phyloP scores from a whole-genome alignment of 257 asterid genomes.

The Solanum bulbocastanum region DNA sequence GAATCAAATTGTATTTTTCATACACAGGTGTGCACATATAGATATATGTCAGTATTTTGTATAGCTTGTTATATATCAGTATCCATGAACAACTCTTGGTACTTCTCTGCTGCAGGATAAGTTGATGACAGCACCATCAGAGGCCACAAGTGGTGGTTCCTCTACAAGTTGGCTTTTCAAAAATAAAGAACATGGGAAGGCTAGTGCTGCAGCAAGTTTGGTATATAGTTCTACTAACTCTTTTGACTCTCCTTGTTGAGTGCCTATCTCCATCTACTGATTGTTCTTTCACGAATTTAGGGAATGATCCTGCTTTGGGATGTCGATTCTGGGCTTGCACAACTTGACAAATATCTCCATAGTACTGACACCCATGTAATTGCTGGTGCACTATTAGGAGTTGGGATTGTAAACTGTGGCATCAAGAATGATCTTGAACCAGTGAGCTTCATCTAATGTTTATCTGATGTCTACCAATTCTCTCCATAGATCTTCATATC shows the following conservation, averaged over 20 bases:
- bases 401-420: slow-evolving; percentile 79
- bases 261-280: neutral
- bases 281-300: slow-evolving; percentile 21
- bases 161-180: slow-evolving; percentile 85
- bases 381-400: slow-evolving; percentile 83
- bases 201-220: slow-evolving; percentile 98
- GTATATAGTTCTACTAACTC: slow-evolving; percentile 22
- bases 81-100: neutral
- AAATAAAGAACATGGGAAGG: slow-evolving; percentile 87
- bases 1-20: neutral
- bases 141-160: slow-evolving; percentile 63
- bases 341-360: slow-evolving; percentile 86
- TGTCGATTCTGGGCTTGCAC: slow-evolving; percentile 89
- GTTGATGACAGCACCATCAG: slow-evolving; percentile 83
- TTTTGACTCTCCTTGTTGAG: neutral
- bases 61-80: neutral
- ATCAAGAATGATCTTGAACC: slow-evolving; percentile 87
- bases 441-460: slow-evolving; percentile 30
- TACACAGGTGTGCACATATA: neutral
- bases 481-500: neutral
- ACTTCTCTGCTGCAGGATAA: slow-evolving; percentile 50
- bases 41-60: neutral
- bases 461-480: neutral
- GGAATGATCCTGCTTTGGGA: slow-evolving; percentile 98
- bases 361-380: slow-evolving; percentile 62